Evolutionary conservation across 2,329 filamentous ascomycete genomes (phyloP), one percentile per base, ranked within the genome.

Genomic region (Akanthomyces dipterigenus): DNA sequence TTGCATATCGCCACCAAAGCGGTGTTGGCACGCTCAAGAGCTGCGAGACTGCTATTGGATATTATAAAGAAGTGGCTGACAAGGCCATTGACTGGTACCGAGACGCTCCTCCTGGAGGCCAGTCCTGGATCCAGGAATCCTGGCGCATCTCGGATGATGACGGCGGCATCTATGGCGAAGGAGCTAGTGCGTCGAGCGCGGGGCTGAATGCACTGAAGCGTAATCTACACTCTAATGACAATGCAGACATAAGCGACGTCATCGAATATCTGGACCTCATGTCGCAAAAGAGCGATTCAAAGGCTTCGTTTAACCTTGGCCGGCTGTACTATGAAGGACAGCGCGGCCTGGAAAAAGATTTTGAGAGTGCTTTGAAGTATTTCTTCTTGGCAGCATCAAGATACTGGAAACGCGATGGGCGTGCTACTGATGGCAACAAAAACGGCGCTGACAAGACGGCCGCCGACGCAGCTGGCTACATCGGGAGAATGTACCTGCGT

Each of bases 131-230:
- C 2, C 83, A 85, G 34, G 89, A 97, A 70, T 85, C 88, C 7
- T 96, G 90, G 76, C 86, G 91, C 61, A 89, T 97, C 68, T 90
- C 92, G 3, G 96, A 99, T 69, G 91, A 97, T 54, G 80, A 88
- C 34, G 96, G 95, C 8, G 95, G 95, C 48, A 89, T 96, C 7
- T 99, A 97, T 71, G 96, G 95, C 51, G 91, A 96, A 75, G 96
- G 95, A 3, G 95, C 95, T 14, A 98, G 93, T 71, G 90, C 88
- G 43, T 88, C 88, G 26, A 97, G 92, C 70, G 89, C 95, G 0
- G 95, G 95, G 5, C 82, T 84, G 61, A 93, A 96, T 70, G 91
- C 92, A 4, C 83, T 88, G 68, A 87, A 87, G 64, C 85, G 87
- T 22, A 86, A 86, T 61, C 82, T 87, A 1, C 88, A 89, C 65